Evolutionary conservation across 352 stramenopile species (phyloP), one percentile per base, ranked within the genome.

Genomic region (Thraustochytrium sp.): DNA sequence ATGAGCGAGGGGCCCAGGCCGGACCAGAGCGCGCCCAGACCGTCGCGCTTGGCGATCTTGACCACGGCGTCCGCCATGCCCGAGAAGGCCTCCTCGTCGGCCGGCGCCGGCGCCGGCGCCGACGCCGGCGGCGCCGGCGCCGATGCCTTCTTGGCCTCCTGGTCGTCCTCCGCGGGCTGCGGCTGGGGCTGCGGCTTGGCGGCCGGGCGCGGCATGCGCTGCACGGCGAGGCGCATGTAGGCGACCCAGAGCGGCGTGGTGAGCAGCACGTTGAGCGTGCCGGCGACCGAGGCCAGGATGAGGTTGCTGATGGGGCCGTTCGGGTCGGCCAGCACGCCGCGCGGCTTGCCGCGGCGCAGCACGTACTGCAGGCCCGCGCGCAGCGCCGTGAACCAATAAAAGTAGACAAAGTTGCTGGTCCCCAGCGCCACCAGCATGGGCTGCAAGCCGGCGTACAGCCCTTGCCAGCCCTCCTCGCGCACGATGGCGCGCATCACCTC

Each of bases 241-340:
- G 92, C 92, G 34, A 98, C 94, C 95, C 95, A 98, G 3, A 98
- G 85, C 42, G 95, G 94, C 80, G 92, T 94, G 5, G 91, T 94
- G 18, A 92, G 23, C 29, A 94, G 54, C 1, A 95, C 85, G 89
- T 96, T 98, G 75, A 97, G 91, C 49, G 96, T 87, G 46, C 94
- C 94, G 2, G 93, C 93, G 5, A 84, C 56, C 3, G 75, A 80
- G 9, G 91, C 93, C 29, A 92, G n/a, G 29, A 94, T 46, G 1
- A 95, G 84, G 89, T 96, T 98, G 74, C 96, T 91, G 51, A 96
- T 86, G 38, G 93, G 59, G 16, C 59, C 94, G 5, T 92, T 92
- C 40, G 34, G 34, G 55, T 73, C 61, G 11, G 75, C 34, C 5
- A 84, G 59, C 9, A 37, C 37, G 36, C 55, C 42, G 34, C 44